phyloP scores from a whole-genome alignment of 106 monocot genomes.

The Xerophyta viscosa region DNA sequence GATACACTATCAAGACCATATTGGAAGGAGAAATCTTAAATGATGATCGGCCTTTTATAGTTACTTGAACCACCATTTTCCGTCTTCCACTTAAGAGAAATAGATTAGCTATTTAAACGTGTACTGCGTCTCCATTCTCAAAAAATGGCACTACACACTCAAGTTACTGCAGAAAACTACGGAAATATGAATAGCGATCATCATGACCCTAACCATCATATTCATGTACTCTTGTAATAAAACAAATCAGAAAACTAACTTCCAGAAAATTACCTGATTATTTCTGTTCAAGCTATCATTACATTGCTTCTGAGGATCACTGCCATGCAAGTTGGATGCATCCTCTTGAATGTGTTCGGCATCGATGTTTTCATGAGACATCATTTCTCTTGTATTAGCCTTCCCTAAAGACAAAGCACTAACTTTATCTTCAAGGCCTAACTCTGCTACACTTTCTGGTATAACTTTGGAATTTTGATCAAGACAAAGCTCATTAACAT shows the following conservation, averaged over 20 bases:
- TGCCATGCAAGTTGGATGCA: background rate
- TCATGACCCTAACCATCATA: too few species aligned
- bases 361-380: conserved; percentile 10
- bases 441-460: conserved; percentile 3
- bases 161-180: too few species aligned
- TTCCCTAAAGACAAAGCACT: conserved; percentile 1
- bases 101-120: too few species aligned
- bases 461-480: background rate
- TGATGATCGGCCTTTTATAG: too few species aligned
- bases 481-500: background rate
- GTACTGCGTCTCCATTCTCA: too few species aligned
- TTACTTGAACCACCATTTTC: too few species aligned
- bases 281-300: conserved; percentile 1
- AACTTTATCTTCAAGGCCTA: background rate
- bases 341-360: background rate
- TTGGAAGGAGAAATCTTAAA: too few species aligned
- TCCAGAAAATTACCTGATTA: background rate
- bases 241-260: background rate
- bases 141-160: too few species aligned
- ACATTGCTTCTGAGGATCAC: conserved; percentile 4
- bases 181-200: too few species aligned
- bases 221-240: too few species aligned
- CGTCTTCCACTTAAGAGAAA: too few species aligned
- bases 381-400: conserved; percentile 1
- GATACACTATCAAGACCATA: too few species aligned